These are phyloP conservation scores for Theobroma grandiflorum DNA, from an alignment of 441 rosid species.

Conservation along the genomic window DNA sequence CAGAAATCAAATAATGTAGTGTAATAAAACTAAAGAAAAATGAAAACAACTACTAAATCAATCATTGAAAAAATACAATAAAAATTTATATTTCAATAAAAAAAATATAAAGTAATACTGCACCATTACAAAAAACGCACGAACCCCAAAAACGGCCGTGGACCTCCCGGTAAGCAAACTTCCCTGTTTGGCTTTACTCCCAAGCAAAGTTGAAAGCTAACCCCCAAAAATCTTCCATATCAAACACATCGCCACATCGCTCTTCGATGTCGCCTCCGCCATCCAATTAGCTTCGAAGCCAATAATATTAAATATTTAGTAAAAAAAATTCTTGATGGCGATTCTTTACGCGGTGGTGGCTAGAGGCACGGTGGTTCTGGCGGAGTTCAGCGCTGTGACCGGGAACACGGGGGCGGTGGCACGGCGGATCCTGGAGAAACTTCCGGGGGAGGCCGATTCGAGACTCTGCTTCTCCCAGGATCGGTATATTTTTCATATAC, in stretches of 20 bases:
- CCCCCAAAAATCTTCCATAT: neutral
- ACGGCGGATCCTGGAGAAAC: constrained; percentile 88
- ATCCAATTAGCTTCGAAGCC: constrained; percentile 6
- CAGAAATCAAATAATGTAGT: too few species aligned
- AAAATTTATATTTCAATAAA: too few species aligned
- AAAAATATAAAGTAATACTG: too few species aligned
- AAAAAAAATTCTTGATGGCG: constrained; percentile 57
- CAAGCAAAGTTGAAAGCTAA: neutral
- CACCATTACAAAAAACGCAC: neutral
- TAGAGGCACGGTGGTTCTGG: constrained; percentile 85
- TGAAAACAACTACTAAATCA: too few species aligned
- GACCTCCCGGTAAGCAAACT: constrained; percentile 37
- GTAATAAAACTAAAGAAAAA: too few species aligned
- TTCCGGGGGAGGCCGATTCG: constrained; percentile 69
- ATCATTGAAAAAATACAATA: too few species aligned
- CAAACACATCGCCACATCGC: neutral
- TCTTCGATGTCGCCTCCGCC: neutral
- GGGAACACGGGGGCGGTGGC: constrained; percentile 92
- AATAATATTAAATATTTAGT: neutral
- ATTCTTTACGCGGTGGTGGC: constrained; percentile 91
- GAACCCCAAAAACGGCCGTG: constrained; percentile 15
- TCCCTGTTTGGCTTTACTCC: neutral
- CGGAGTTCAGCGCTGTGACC: constrained; percentile 95
- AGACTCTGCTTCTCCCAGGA: constrained; percentile 94
- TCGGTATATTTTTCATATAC: constrained; percentile 88